Evolutionary conservation across 176 grass and related monocot genomes (phyloP), one percentile per base, ranked within the genome.

Genomic region (Metroxylon sagu): DNA sequence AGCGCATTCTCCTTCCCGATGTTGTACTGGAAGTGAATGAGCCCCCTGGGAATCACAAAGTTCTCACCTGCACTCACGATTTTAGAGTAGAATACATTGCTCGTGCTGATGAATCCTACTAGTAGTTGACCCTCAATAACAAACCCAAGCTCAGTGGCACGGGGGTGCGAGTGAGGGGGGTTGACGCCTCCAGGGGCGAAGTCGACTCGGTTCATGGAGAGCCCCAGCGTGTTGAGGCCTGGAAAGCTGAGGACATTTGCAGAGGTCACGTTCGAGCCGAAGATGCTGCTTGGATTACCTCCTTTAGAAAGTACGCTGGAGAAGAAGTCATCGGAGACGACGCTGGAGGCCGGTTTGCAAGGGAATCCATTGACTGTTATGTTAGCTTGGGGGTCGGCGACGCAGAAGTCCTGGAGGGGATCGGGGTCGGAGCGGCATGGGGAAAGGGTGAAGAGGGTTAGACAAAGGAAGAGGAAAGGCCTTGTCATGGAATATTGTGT

Each of bases 121-220:
- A 90, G 83, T 59, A 90, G 52, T 49, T 49, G 16, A 1, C 86
- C 91, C 2, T 69, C 0, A 18, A 87, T 17, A 28, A 69, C 80
- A 66, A 79, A 52, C 49, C 82, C 77, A 5, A 96, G 83, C 83
- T 96, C 83, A 16, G 83, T 54, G 49, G 86, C 54, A 29, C 83
- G 77, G 14, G 91, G 91, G 76, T 96, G 91, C 28, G 30, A 80
- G 77, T 96, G 91, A 21, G 84, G 83, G 50, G 86, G 83, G 80
- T 96, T 90, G 2, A 90, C 48, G 56, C 91, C 91, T 67, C 83
- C 83, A 0, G 90, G 86, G 21, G 82, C 90, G 5, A 84, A 35
- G 54, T 95, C 90, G 1, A 87, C 83, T 25, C 90, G 90, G 74
- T 90, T 90, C 68, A 95, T 84, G 80, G 90, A 80, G 7, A 95